Percentiles rank a stretch among this genome's conserved stretches.
Conservation (phyloP, 2,329 filamentous ascomycete genomes). For the Pestalotiopsis sp. region DNA sequence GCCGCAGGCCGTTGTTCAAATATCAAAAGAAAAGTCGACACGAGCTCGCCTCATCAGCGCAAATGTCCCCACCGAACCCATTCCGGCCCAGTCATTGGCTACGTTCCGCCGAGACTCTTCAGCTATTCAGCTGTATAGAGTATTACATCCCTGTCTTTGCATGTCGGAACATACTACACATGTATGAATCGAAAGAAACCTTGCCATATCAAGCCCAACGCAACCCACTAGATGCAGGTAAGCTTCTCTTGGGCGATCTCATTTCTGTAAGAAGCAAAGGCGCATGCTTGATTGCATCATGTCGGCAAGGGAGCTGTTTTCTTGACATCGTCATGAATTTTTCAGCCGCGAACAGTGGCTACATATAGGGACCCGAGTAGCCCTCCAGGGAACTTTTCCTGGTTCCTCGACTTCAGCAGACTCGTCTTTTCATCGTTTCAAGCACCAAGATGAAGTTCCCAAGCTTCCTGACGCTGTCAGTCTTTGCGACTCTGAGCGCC, state of each 20-base stretch:
- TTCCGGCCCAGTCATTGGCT: not conserved
- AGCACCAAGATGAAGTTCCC: not conserved
- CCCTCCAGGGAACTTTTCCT: not conserved
- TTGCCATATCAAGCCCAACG: not conserved
- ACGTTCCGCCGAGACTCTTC: not conserved
- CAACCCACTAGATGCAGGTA: not conserved
- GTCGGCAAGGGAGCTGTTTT: not conserved
- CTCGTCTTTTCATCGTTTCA: no score
- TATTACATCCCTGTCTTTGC: not conserved
- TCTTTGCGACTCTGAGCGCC: not conserved
- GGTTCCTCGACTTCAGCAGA: no score
- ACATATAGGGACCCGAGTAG: not conserved
- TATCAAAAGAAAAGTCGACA: not conserved
- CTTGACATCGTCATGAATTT: not conserved
- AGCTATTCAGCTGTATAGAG: conserved; percentile 10
- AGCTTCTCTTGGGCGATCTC: not conserved
- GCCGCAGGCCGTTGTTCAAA: not conserved
- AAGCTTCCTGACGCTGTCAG: not conserved
- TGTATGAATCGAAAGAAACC: not conserved
- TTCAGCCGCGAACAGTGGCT: not conserved
- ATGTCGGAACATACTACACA: not conserved
- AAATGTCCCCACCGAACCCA: not conserved
- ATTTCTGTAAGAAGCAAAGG: not conserved
- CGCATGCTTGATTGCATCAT: conserved; percentile 3
- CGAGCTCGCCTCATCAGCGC: not conserved